Evolutionary conservation across 2,329 filamentous ascomycete genomes (phyloP), one percentile per base, ranked within the genome.

Genomic region (Thelonectria olida): DNA sequence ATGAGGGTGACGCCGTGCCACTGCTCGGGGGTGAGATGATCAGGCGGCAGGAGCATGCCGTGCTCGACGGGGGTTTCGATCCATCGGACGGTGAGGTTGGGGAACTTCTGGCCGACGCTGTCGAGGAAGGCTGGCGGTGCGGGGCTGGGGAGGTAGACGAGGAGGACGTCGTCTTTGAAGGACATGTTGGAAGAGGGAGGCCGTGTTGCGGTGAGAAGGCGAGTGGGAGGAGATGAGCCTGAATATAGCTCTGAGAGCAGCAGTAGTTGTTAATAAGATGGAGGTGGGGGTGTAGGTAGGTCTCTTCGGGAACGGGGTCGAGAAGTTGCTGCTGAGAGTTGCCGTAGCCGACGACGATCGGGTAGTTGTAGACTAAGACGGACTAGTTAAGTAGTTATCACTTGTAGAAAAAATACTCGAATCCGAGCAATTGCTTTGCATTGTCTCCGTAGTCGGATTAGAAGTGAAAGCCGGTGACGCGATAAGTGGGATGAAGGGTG

Each of bases 1-100:
- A 81, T 58, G 38, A 82, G 64, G 0, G 81, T 83, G n/a, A 80
- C 78, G 20, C 76, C 78, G 1, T 78, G 74, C 73, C 74, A 81
- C 0, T 71, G 53, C 8, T 76, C 74, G 12, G 70, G 51, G 0
- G 72, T 53, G 15, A 80, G 58, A 9, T 75, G 63, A 10, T 76
- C 69, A 1, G 70, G 62, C 5, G 49, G 57, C 6, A 53, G 53
- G 17, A 73, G 44, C 6, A 59, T 54, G 4, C 64, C 61, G 9
- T 72, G 60, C 2, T 39, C 39, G 9, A 65, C 45, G 44, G 64
- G 34, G 27, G 67, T 67, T 28, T 71, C 38, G 31, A 71, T 66
- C 75, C 76, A 80, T 28, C 75, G 74, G 10, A 83, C 68, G 17
- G 72, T 50, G 9, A 83, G 72, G 5, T 75, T 78, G 0, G 80